Evolutionary conservation across 163 green algal species (phyloP).

Genomic region (Chlorella variabilis): DNA sequence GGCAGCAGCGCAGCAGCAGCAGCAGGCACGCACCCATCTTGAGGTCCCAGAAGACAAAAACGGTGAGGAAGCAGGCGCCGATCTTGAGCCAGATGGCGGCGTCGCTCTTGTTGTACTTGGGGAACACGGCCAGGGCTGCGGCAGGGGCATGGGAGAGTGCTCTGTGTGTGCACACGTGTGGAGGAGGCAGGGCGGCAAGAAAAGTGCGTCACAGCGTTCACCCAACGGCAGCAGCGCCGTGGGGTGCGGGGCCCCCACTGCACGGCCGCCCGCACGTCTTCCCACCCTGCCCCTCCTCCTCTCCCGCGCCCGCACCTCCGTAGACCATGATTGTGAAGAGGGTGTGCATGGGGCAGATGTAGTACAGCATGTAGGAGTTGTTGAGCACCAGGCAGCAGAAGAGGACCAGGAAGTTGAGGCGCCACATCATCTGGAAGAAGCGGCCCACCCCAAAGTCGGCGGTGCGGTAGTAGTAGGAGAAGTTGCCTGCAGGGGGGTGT

Average conservation of each 20-base stretch:
- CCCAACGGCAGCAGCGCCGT: too few species aligned
- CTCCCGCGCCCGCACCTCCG: conserved; percentile 26
- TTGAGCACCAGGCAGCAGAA: conserved; percentile 82
- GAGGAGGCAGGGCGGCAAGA: background rate
- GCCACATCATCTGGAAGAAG: conserved; percentile 93
- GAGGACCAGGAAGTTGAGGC: conserved; percentile 89
- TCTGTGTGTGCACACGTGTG: background rate
- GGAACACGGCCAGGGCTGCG: conserved; percentile 47
- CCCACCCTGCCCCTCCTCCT: background rate
- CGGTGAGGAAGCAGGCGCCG: conserved; percentile 57
- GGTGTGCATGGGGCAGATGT: conserved; percentile 99
- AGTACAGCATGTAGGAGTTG: conserved; percentile 98
- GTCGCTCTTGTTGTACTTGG: conserved; percentile 75
- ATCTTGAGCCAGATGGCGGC: conserved; percentile 80
- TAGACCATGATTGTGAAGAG: conserved; percentile 97
- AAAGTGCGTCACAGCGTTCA: background rate
- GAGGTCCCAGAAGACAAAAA: conserved; percentile 88
- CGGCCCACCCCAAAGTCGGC: conserved; percentile 88
- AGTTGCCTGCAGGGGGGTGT: conserved; percentile 74
- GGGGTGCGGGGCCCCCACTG: too few species aligned
- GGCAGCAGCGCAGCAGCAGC: background rate
- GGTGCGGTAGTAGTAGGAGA: conserved; percentile 95
- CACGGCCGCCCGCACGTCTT: background rate
- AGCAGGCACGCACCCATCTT: conserved; percentile 48
- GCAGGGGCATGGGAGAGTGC: background rate